Evolutionary conservation across 2,329 filamentous ascomycete genomes (phyloP).

Genomic region (Fusarium sp.): DNA sequence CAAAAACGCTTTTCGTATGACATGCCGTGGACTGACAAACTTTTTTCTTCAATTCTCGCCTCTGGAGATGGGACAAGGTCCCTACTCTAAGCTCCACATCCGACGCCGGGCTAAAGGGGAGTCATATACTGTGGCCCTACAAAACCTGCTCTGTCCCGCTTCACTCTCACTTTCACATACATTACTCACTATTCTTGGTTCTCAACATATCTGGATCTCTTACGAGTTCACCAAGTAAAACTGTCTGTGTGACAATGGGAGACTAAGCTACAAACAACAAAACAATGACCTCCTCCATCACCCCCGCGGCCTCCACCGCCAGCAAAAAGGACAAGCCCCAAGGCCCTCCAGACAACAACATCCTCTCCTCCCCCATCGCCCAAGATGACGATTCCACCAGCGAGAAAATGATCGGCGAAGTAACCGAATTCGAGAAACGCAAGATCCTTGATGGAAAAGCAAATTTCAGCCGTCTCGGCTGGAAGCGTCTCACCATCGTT

Average conservation of each 20-base stretch:
- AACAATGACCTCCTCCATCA: slow-evolving; percentile 36
- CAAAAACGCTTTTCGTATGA: slow-evolving; percentile 20
- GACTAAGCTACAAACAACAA: slow-evolving; percentile 21
- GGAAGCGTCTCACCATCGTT: slow-evolving; percentile 45
- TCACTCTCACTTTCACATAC: not conserved
- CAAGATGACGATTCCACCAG: slow-evolving; percentile 34
- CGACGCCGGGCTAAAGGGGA: slow-evolving; percentile 33
- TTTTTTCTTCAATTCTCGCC: slow-evolving; percentile 21
- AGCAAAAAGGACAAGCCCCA: slow-evolving; percentile 19
- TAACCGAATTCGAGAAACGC: slow-evolving; percentile 44
- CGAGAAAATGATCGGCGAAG: slow-evolving; percentile 43
- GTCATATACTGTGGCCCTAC: slow-evolving; percentile 23
- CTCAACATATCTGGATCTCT: not conserved
- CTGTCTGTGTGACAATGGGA: slow-evolving; percentile 42
- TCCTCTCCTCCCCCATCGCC: slow-evolving; percentile 12
- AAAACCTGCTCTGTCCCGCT: slow-evolving; percentile 30
- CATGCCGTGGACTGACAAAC: slow-evolving; percentile 40
- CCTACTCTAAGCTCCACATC: slow-evolving; percentile 11
- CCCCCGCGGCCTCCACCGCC: slow-evolving; percentile 33
- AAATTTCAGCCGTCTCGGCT: slow-evolving; percentile 43
- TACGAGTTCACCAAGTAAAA: slow-evolving; percentile 3
- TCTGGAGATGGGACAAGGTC: slow-evolving; percentile 1
- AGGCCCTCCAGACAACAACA: slow-evolving; percentile 17
- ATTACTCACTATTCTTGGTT: too few relatives aligned
- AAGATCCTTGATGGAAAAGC: slow-evolving; percentile 42